Base-by-base conservation (phyloP, 2,329 filamentous ascomycete genomes). In the Monosporascus cannonballus region DNA sequence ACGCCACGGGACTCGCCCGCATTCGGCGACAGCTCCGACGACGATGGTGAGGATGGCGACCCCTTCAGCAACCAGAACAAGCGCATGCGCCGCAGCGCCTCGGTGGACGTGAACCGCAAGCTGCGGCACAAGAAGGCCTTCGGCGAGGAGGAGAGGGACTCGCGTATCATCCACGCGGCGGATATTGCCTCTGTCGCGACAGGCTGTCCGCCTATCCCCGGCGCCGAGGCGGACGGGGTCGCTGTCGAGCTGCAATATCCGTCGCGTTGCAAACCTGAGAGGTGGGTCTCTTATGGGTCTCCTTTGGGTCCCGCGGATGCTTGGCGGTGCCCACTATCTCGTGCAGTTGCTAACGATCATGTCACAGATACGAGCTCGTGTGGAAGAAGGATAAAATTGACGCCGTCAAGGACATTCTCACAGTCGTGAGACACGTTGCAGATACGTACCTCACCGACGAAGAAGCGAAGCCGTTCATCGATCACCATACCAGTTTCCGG, bases 231-330 rank as follows among this genome's bases (percentile, higher is more conserved):
- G 47, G 74, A 83, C 54, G 78, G 83, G 53, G 76, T 84, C 6
- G 73, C 70, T 11, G 81, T 95, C 54, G 76, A 85, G 64, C 73
- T 97, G 60, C 89, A 94, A 68, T 97, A 97, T 69, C 93, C 94
- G 9, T 92, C 89, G 68, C 75, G 78, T 56, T 80, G 83, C 52
- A 77, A 78, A 48, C 80, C 80, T 50, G 89, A 94, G 71, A 83
- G 78, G 84, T 88, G 74, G 62, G 71, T 42, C 55, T 25, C 46
- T 36, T 47, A 46, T 47, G 22, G 25, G 71, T 42, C 55, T 25
- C 46, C 34, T 47, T 30, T 47, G 22, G 25, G 17, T 30, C 45
- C 47, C 49, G 24, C 48, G 20, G 34, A n/a, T 22, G 48, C 6
- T 20, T 15, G 15, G 18, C 36, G 25, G 47, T 18, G 63, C 54